Base-by-base conservation (phyloP, 805 yeast genomes). In the Spathaspora sp. region DNA sequence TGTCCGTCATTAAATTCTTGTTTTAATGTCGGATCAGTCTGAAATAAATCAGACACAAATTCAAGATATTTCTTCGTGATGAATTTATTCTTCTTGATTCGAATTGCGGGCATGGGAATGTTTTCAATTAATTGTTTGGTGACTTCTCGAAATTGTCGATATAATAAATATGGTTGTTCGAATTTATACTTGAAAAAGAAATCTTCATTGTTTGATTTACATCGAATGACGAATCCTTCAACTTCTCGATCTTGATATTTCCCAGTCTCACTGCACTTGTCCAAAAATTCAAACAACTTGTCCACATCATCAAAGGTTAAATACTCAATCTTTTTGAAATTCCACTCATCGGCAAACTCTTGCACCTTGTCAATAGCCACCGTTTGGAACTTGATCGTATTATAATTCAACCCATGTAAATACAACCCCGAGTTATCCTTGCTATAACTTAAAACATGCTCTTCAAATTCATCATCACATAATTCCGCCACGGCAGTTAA, bases 381-480 rank as follows among this genome's bases (percentile, higher is more conserved):
- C 0, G 98, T 91, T 17, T 66, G 58, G 64, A 94, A 93, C 9
- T 69, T 60, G 0, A 83, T 78, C 1, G 75, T 70, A 61, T 94
- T 94, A 48, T 67, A 60, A 65, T 94, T 94, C 44, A 94, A 67
- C 0, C 99, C 99, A 64, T 93, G 98, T 16, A 94, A 66, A 58
- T 94, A 94, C 5, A 94, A 70, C 0, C 99, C 99, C 0, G 96
- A 82, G 9, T 69, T 70, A 0, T 85, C 83, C 1, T 72, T 73
- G 1, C 76, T 64, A 62, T 94, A 94, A 52, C 85, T 86, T 47
- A 94, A 73, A 7, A 94, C 88, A 64, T 94, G 99, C 65, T 94
- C 98, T 64, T 94, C 99, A 66, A 94, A 94, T 0, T 67, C 68
- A 61, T 94, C 99, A 64, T 94, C 97, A 66, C 99, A 94, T 35